Evolutionary conservation across 2,329 filamentous ascomycete genomes (phyloP).

Genomic region (Penicillium brasilianum): DNA sequence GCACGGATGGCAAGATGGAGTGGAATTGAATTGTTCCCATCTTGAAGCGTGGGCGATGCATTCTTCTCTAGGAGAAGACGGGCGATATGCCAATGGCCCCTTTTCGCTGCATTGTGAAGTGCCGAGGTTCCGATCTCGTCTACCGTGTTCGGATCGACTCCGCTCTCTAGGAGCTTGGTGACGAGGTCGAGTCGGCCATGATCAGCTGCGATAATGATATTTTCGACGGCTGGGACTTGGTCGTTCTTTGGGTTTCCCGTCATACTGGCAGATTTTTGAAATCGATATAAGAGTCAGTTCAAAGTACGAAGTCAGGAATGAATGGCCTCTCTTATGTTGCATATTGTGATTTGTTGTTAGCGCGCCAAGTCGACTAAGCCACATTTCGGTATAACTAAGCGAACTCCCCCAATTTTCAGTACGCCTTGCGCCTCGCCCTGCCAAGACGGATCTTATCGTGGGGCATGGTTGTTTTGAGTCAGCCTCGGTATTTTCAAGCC

Average conservation of each 20-base stretch:
- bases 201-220: conserved; percentile 12
- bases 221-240: neutral
- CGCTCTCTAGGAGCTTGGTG: conserved; percentile 10
- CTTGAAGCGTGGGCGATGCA: conserved; percentile 1
- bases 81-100: conserved; percentile 11
- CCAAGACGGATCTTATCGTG: neutral
- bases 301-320: neutral
- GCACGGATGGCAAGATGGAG: conserved; percentile 4
- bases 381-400: neutral
- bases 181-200: conserved; percentile 13
- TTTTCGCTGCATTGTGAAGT: conserved; percentile 17
- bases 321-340: neutral
- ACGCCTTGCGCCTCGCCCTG: neutral
- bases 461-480: no score
- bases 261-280: neutral
- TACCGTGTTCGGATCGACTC: conserved; percentile 15
- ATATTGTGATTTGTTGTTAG: neutral
- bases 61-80: conserved; percentile 14
- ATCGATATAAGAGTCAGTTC: no score
- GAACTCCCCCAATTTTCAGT: neutral
- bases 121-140: conserved; percentile 15
- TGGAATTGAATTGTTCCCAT: conserved; percentile 6
- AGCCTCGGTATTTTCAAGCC: no score
- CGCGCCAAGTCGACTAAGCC: conserved; percentile 3
- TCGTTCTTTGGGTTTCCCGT: neutral